These are phyloP conservation scores for Citrus cavaleriei DNA, from an alignment of 345 rosid species.

Conservation along the genomic window DNA sequence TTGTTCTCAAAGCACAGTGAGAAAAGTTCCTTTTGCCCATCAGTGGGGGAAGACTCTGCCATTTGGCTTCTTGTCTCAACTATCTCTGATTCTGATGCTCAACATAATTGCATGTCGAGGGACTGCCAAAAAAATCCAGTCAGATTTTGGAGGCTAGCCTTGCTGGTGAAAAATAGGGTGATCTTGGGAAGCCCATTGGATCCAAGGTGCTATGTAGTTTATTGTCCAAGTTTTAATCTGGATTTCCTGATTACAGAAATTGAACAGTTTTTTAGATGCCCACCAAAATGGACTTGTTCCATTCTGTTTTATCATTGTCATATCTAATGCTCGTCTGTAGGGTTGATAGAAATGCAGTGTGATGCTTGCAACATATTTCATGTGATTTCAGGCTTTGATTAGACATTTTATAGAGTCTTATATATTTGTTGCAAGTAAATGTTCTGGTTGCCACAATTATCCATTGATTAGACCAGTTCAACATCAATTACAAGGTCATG, in stretches of 20 bases:
- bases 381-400: not conserved
- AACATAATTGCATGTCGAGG: conserved; percentile 24
- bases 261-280: not conserved
- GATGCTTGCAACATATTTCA: conserved; percentile 4
- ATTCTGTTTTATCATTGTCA: not conserved
- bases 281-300: not conserved
- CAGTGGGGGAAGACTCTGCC: conserved; percentile 54
- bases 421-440: not conserved
- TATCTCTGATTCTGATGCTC: conserved; percentile 30
- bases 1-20: conserved; percentile 35
- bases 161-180: conserved; percentile 52
- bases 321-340: not conserved
- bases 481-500: not conserved
- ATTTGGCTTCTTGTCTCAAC: conserved; percentile 73
- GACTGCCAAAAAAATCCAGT: conserved; percentile 29
- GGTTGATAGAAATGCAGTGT: conserved; percentile 6
- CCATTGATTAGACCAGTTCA: not conserved
- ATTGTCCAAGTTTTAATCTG: not conserved
- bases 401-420: not conserved
- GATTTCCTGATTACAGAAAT: not conserved
- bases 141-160: conserved; percentile 69
- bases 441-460: not conserved
- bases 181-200: conserved; percentile 62
- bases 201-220: conserved; percentile 49
- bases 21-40: conserved; percentile 33